phyloP scores from a whole-genome alignment of 768 basidiomycete species.

The Exidia glandulosa region DNA sequence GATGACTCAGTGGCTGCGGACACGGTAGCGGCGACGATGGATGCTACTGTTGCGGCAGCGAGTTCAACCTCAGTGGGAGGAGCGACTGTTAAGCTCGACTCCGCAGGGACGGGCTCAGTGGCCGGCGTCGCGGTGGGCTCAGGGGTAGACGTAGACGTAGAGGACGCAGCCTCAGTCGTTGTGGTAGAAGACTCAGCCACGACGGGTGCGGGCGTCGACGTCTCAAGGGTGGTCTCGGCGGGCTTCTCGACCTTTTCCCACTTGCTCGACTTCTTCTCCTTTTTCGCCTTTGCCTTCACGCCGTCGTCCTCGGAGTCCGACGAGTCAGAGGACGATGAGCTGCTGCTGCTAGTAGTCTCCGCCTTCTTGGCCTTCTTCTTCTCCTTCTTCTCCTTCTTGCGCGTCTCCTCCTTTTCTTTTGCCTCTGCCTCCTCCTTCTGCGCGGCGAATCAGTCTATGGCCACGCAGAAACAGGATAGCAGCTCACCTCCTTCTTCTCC shows the following conservation, averaged over 20 bases:
- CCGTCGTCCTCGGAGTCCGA: neutral
- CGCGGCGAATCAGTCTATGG: slow-evolving; percentile 10
- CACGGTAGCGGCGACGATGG: too few relatives aligned
- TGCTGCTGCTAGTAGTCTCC: too few relatives aligned
- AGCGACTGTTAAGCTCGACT: too few relatives aligned
- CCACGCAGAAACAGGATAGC: neutral
- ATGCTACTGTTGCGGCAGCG: too few relatives aligned
- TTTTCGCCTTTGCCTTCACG: neutral
- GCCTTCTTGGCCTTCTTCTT: slow-evolving; percentile 15
- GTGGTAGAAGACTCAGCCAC: slow-evolving; percentile 3
- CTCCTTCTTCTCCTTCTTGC: slow-evolving; percentile 5
- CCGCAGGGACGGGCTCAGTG: too few relatives aligned
- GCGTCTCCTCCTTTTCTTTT: slow-evolving; percentile 9
- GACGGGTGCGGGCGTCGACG: neutral
- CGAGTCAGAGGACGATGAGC: slow-evolving; percentile 1
- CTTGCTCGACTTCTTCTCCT: neutral
- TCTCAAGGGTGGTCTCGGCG: neutral
- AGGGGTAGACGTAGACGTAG: too few relatives aligned
- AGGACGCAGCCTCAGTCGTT: too few relatives aligned
- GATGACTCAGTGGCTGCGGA: too few relatives aligned
- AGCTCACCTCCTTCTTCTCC: slow-evolving; percentile 39
- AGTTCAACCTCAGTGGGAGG: too few relatives aligned
- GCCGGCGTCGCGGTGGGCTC: too few relatives aligned
- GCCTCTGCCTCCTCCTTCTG: slow-evolving; percentile 34
- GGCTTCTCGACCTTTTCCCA: slow-evolving; percentile 1